Conservation (phyloP, 495 filamentous ascomycete species). For the Cryomyces minteri region DNA sequence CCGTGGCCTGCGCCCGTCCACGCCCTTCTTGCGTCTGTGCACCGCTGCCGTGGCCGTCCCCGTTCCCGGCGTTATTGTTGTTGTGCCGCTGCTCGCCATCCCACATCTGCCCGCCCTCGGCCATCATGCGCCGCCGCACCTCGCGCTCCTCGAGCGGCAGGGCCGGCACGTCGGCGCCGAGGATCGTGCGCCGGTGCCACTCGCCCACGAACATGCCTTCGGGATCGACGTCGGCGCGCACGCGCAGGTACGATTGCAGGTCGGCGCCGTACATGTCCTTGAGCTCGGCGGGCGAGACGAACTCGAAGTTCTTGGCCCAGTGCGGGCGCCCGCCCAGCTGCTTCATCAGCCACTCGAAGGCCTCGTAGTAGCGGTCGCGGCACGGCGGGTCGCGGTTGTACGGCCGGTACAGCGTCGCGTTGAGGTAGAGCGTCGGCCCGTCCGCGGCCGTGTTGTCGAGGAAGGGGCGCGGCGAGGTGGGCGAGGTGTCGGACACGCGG, state of each 20-base stretch:
- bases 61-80: conserved; percentile 18
- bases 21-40: neutral
- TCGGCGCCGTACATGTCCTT: conserved; percentile 33
- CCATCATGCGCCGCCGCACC: conserved; percentile 13
- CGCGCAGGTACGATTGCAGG: conserved; percentile 43
- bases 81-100: conserved; percentile 17
- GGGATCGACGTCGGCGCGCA: conserved; percentile 61
- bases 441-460: conserved; percentile 53
- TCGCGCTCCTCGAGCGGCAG: conserved; percentile 30
- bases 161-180: conserved; percentile 17
- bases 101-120: conserved; percentile 37
- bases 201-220: conserved; percentile 83
- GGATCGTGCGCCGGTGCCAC: conserved; percentile 65
- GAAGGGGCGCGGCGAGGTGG: conserved; percentile 43
- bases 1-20: neutral
- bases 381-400: conserved; percentile 70
- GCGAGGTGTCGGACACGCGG: conserved; percentile 58
- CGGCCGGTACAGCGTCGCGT: conserved; percentile 87
- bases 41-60: conserved; percentile 28
- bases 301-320: conserved; percentile 91
- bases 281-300: conserved; percentile 36
- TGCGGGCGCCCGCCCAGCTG: conserved; percentile 80
- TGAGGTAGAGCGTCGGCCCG: conserved; percentile 78
- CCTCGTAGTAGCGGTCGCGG: conserved; percentile 65
- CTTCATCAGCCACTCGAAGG: conserved; percentile 91